phyloP scores from a whole-genome alignment of 2,329 filamentous ascomycete species.

The Drechslera avenae region DNA sequence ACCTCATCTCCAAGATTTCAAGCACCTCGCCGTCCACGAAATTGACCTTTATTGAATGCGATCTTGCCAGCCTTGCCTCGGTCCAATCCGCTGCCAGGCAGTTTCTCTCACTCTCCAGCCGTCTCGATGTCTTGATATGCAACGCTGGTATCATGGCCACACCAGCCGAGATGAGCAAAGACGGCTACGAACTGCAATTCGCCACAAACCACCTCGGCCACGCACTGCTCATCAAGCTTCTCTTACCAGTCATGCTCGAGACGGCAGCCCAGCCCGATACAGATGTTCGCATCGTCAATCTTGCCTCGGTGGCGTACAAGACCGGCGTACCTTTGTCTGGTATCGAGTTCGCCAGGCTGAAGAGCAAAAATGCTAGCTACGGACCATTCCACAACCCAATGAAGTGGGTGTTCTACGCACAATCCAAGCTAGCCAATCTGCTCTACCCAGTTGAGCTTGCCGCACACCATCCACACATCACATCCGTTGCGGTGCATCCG shows the following conservation, averaged over 20 bases:
- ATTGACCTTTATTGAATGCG: constrained; percentile 4
- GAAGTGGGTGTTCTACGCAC: constrained; percentile 53
- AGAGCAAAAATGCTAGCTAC: constrained; percentile 23
- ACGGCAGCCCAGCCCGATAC: constrained; percentile 47
- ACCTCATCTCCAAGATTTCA: constrained; percentile 48
- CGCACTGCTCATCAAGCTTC: constrained; percentile 53
- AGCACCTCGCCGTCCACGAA: constrained; percentile 50
- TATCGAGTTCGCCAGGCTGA: constrained; percentile 37
- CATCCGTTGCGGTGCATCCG: constrained; percentile 53
- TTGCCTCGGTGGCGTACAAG: constrained; percentile 43
- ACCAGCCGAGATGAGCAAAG: constrained; percentile 47
- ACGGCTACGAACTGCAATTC: constrained; percentile 58
- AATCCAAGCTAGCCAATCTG: constrained; percentile 58
- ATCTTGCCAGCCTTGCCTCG: constrained; percentile 7
- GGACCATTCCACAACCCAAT: constrained; percentile 33
- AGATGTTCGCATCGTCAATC: constrained; percentile 54
- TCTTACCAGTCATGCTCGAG: constrained; percentile 50
- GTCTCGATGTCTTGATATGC: constrained; percentile 54
- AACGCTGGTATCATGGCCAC: constrained; percentile 54
- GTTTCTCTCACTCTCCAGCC: constrained; percentile 37
- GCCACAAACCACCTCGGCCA: too few relatives aligned
- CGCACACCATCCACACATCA: constrained; percentile 52
- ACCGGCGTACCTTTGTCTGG: constrained; percentile 29
- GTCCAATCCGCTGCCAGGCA: constrained; percentile 8
- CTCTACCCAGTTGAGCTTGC: constrained; percentile 53